A percentile compares a stretch with the other conserved stretches of the same genome.
Conservation (phyloP, 768 basidiomycete species). For the Xerocomus potaroensis region DNA sequence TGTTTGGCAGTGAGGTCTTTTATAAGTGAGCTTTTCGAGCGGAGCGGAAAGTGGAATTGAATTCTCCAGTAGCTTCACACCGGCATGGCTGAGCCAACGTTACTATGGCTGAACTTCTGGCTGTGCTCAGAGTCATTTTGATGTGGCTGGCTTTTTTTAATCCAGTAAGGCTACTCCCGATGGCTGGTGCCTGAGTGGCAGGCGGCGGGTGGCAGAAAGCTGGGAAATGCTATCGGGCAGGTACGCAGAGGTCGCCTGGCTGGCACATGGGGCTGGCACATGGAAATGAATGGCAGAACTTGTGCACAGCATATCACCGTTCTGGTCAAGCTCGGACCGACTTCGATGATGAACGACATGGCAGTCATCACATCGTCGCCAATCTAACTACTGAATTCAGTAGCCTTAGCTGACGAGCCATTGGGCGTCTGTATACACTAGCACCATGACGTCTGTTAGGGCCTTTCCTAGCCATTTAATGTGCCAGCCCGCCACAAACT, state of each 20-base stretch:
- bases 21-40: slow-evolving; percentile 18
- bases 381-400: not conserved
- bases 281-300: not conserved
- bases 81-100: slow-evolving; percentile 1
- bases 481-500: no score
- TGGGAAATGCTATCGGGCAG: not conserved
- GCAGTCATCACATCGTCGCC: not conserved
- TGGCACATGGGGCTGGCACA: no score
- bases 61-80: not conserved
- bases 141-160: slow-evolving; percentile 20
- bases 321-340: not conserved
- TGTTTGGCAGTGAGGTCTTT: not conserved
- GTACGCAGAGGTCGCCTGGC: not conserved
- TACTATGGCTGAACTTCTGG: not conserved
- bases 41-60: slow-evolving; percentile 14
- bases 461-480: no score
- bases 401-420: no score
- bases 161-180: not conserved
- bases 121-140: slow-evolving; percentile 13
- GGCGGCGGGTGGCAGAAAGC: not conserved
- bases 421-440: no score
- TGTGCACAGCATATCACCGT: not conserved
- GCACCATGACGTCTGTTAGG: no score
- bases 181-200: slow-evolving; percentile 22
- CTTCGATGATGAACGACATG: not conserved